Base-by-base conservation (phyloP, 2,329 filamentous ascomycete genomes). In the Cadophora gregata region DNA sequence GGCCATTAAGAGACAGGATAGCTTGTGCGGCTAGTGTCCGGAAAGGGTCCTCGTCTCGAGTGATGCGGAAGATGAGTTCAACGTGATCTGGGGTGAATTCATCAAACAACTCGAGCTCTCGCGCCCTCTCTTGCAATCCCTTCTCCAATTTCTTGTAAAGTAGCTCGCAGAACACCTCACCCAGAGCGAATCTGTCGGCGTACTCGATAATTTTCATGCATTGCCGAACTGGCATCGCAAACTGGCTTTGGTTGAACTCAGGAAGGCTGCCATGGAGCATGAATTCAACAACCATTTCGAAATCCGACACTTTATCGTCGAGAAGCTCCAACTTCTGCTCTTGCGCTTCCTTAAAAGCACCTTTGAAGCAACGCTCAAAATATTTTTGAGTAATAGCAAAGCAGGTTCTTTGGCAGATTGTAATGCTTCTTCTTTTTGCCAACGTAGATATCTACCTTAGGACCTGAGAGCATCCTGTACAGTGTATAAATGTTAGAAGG, bases 331-430 rank as follows among this genome's bases (percentile, higher is more conserved):
- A 47, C 31, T 29, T 64, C 38, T 72, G 65, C 1, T 60, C 64
- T 38, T 65, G 24, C 0, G 36, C 47, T 36, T 73, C 66, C 3
- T n/a, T 33, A 31, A 69, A 69, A 1, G 2, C n/a, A 16, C 68
- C 62, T 25, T 69, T 68, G 48, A 73, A 70, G 47, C 56, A 63
- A 8, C 59, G 24, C 19, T 68, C 59, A 8, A 73, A 72, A 25
- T 66, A 64, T 2, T 48, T n/a, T 24, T 1, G 62, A 71, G n/a
- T 68, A 68, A 51, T 72, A 31, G 36, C 62, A 67, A 0, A 72
- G 31, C 8, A 73, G 60, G 1, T 45, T 16, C 38, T 67, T 71
- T 4, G 69, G 68, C 14, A 72, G 36, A 0, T 9, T 36, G 29
- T 65, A 71, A 16, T 63, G 47, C 27, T 69, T 69, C 51, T 64